Evolutionary conservation across 2,329 filamentous ascomycete species (phyloP), one percentile per base, ranked within the genome.

Genomic region (Phialophora verrucosa): DNA sequence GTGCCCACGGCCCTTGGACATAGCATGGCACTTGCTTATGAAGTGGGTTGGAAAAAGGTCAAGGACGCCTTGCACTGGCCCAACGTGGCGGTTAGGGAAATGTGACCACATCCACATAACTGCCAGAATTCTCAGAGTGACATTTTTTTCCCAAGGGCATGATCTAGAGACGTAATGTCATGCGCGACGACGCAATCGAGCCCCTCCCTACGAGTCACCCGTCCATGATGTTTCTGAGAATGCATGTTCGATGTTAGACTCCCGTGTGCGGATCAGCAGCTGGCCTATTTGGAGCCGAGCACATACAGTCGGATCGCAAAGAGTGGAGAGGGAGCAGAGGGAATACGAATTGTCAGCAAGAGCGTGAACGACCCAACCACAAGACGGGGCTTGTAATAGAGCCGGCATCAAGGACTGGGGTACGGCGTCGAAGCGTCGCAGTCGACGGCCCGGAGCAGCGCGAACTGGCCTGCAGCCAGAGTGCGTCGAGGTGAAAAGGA

Each of bases 141-240:
- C 50, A 53, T 57, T 38, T 57, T 35, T 35, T 35, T 10, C 4
- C 31, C 20, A 44, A 25, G 42, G 17, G 29, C 20, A 42, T 53
- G 29, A 53, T 61, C 59, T 44, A 12, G 49, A 61, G 59, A 61
- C 53, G 53, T 55, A 55, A 55, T 61, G 59, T 61, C 49, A 61
- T 61, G 59, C 59, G 47, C 44, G 31, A 25, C 59, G 47, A 53
- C 59, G 59, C 59, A 61, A 61, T 61, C 20, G 31, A 51, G 49
- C 49, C 59, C 47, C 49, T 53, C 49, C 20, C 29, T 32, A 25
- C n/a, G 38, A 44, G 6, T 44, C 44, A 20, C 47, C 59, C 31
- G 49, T 35, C 57, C 49, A n/a, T 31, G 31, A 31, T 31, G 59
- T 61, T 20, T 31, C 59, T 42, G 47, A 61, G 49, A 51, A 32